Evolutionary conservation across 2,329 filamentous ascomycete species (phyloP).

Genomic region (Penicillium rolfsii): DNA sequence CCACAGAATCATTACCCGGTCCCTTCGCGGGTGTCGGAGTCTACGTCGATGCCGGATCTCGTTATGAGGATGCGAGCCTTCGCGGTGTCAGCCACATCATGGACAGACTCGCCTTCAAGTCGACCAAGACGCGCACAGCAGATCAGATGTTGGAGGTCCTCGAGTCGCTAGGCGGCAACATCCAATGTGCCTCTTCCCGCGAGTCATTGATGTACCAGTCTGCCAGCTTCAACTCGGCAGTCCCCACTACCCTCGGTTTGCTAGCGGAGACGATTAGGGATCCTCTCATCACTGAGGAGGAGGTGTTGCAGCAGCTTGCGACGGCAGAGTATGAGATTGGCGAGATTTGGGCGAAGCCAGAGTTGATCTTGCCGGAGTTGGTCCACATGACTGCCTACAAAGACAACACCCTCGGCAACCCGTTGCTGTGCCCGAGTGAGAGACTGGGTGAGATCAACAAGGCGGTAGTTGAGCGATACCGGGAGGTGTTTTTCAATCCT

Average conservation of each 20-base stretch:
- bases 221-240: conserved; percentile 92
- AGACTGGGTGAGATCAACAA: conserved; percentile 74
- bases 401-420: conserved; percentile 94
- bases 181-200: conserved; percentile 92
- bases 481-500: conserved; percentile 81
- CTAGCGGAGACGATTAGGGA: conserved; percentile 93
- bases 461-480: conserved; percentile 74
- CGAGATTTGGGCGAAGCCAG: conserved; percentile 97
- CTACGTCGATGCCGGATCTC: conserved; percentile 92
- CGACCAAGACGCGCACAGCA: conserved; percentile 69
- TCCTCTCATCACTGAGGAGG: conserved; percentile 79
- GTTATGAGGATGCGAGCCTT: conserved; percentile 84
- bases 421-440: conserved; percentile 86
- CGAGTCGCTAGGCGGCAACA: conserved; percentile 89
- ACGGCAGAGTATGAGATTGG: conserved; percentile 94
- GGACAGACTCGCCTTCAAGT: conserved; percentile 93
- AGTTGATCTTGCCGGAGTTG: conserved; percentile 91
- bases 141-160: conserved; percentile 87
- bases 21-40: conserved; percentile 95
- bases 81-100: conserved; percentile 94
- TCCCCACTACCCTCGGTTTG: conserved; percentile 77
- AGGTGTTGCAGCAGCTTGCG: conserved; percentile 82
- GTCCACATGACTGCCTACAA: conserved; percentile 95
- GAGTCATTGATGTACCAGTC: conserved; percentile 99
- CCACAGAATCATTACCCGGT: conserved; percentile 90